Base-by-base conservation (phyloP, 352 stramenopile species). In the Chrysophaeum taylorii region DNA sequence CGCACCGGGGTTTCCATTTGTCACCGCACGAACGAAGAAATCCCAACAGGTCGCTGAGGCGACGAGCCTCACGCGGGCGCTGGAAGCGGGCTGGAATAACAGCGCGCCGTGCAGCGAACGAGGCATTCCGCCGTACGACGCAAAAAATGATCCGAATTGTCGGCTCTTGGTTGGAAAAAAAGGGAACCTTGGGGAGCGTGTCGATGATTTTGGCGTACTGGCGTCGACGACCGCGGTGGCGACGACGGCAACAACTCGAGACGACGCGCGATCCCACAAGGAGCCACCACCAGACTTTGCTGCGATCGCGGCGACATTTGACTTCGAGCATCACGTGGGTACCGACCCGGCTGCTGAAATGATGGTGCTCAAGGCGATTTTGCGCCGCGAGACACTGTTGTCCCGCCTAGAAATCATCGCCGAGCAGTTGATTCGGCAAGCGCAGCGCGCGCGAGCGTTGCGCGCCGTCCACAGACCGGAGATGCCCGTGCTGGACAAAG, bases 271-370 rank as follows among this genome's bases (percentile, higher is more conserved):
- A 36, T 38, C 36, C 36, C 16, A 64, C 7, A 38, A 33, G 37
- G 5, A n/a, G 36, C 23, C 4, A 42, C 38, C 2, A n/a, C 64
- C 68, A 27, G 71, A 23, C 0, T 75, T 75, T 31, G 36, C 37
- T 1, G 37, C 61, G 23, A 70, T 80, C 25, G 73, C 70, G 16
- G 71, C 73, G 0, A 70, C 75, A 18, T 79, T 78, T 31, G 73
- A 79, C 62, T 80, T 80, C 53, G 70, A 79, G 69, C 75, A 78
- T 35, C 75, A 80, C 68, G 68, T 71, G n/a, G 75, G 75, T 23
- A 79, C 72, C 21, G 75, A 80, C 61, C 66, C 73, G 37, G 52
- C 35, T 14, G 41, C 41, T 42, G 73, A 80, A 68, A 41, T 80
- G 61, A 23, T 61, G 45, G 75, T 77, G 48, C 53, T 80, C 15